phyloP scores from a whole-genome alignment of 2,329 filamentous ascomycete species.

The Fusarium torulosum region DNA sequence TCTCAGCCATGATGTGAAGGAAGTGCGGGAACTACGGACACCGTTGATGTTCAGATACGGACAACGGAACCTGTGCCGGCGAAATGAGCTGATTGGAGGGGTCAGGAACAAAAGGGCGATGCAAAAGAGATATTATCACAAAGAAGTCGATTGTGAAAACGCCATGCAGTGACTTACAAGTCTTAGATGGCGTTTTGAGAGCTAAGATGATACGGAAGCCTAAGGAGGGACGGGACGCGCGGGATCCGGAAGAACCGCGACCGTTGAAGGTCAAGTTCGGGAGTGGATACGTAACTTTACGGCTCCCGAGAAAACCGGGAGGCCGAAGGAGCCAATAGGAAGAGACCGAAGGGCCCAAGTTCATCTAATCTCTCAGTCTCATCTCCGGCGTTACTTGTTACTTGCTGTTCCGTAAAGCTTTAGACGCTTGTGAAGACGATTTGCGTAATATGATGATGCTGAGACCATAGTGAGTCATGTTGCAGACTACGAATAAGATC shows the following conservation, averaged over 20 bases:
- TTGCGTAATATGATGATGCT: constrained; percentile 1
- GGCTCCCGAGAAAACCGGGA: constrained; percentile 35
- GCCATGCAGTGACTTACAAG: constrained; percentile 5
- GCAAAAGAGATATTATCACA: background rate
- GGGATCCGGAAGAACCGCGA: constrained; percentile 31
- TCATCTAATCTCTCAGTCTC: constrained; percentile 7
- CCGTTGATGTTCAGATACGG: background rate
- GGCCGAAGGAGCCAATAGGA: constrained; percentile 40
- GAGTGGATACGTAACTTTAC: constrained; percentile 7
- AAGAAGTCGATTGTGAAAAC: background rate
- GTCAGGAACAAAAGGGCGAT: background rate
- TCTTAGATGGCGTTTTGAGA: constrained; percentile 2
- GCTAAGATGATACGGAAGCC: background rate
- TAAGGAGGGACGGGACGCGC: constrained; percentile 34
- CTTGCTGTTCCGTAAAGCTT: background rate
- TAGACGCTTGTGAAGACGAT: background rate
- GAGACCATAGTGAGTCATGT: background rate
- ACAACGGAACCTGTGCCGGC: background rate
- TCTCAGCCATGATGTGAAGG: constrained; percentile 32
- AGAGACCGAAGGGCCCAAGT: background rate
- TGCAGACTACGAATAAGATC: no score
- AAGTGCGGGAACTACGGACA: constrained; percentile 19
- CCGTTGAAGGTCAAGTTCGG: background rate
- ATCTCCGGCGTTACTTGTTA: background rate
- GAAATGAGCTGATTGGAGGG: background rate